Base-by-base conservation (phyloP, 768 basidiomycete genomes). In the Holtermanniella nyarrowii region DNA sequence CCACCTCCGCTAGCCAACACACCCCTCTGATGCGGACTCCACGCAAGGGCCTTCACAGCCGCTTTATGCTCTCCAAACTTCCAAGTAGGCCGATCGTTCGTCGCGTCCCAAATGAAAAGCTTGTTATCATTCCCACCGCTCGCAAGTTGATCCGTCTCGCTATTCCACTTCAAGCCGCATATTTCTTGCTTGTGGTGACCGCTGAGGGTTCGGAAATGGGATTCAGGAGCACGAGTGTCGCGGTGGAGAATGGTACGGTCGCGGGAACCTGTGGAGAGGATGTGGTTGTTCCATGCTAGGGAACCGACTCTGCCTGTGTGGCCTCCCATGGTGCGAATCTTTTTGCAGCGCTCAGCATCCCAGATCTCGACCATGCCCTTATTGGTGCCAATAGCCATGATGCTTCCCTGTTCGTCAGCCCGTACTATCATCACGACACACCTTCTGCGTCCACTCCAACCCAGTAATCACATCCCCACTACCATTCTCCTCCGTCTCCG, bases 121-220 rank as follows among this genome's bases (percentile, higher is more conserved):
- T 96, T 96, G 74, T 99, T 99, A 73, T 99, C 93, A 68, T 99
- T 99, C 0, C 93, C 93, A 1, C 93, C 93, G 58, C 85, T 88
- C 2, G 93, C 93, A 3, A 99, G 78, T 41, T 75, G 76, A 39
- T 77, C 76, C 23, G 75, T 76, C 25, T 66, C 61, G 12, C 78
- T 76, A 63, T 84, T 89, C 93, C 91, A 99, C 52, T 86, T 84
- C 42, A 99, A 73, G 2, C 93, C 93, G 68, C 93, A 99, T 1
- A 99, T 90, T 68, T 97, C 93, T 65, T 99, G 95, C 23, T 83
- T 68, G 55, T 75, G 74, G 51, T 65, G 63, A 0, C 69, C 71
- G 0, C 68, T 52, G 12, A 77, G 63, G 62, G 80, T 82, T 53
- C 85, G 85, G 13, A 89, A 86, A 42, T 79, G 76, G 18, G 77